Base-by-base conservation (phyloP, 768 basidiomycete genomes). In the Pleurotus eryngii region DNA sequence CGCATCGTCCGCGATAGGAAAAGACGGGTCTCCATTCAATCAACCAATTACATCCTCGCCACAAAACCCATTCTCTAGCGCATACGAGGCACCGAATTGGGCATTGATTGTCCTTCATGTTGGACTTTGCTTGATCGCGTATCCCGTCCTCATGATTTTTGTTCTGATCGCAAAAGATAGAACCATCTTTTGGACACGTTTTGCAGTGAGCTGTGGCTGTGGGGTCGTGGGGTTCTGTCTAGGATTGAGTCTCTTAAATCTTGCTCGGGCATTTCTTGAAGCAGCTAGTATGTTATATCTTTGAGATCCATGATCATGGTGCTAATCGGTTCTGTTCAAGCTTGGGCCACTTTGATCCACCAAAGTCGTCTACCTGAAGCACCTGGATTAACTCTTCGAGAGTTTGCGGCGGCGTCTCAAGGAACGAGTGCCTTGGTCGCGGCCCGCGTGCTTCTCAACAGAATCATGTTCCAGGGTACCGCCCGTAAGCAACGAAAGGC, bases 301-400 rank as follows among this genome's bases (percentile, higher is more conserved):
- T 46, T 9, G 15, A 47, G 45, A 15, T 15, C 5, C 45, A 11
- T 11, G 30, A 35, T 30, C 38, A 45, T 51, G 12, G 7, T 20
- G n/a, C 30, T 46, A 50, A 57, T 35, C 49, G 56, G 18, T 37
- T 53, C 4, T n/a, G 48, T 35, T 49, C 17, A 38, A 78, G 76
- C 74, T 2, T 78, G 77, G 76, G 76, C 76, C 1, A 78, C 76
- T 3, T 60, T 78, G 15, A 76, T 78, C 15, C 75, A 78, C 46
- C 74, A 74, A 59, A 76, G 75, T 20, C 66, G 15, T 58, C 64
- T 53, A 45, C 51, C 39, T 15, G 61, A 67, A 39, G 57, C 58
- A 2, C 67, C 72, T 3, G 76, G 77, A 6, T 63, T 77, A 11
- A 60, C 68, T 39, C 45, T 78, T 27, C 67, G 64, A 56, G 75